Evolutionary conservation across 495 filamentous ascomycete species (phyloP), one percentile per base, ranked within the genome.

Genomic region (Hypoxylon fragiforme): DNA sequence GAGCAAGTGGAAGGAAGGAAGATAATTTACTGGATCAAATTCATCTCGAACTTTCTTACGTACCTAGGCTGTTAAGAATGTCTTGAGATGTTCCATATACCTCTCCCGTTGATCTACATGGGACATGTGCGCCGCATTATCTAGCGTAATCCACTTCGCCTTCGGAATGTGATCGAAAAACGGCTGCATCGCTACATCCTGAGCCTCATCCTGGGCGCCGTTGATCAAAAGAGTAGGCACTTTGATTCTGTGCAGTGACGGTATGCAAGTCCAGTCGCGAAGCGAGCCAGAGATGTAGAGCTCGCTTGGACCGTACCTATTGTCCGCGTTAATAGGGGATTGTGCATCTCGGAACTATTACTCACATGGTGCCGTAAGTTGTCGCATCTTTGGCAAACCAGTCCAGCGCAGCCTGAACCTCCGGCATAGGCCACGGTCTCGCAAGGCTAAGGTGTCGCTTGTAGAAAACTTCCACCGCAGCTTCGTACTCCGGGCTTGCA

Each of bases 171-270:
- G 44, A 4, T 70, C 38, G 40, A 80, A 81, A 60, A 73, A 82
- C 0, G 77, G 73, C 41, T 61, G 58, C 28, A 75, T 64, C 3
- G 65, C 63, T 1, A 66, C 62, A 48, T 81, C 78, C 41, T 74
- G 70, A 1, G 73, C 73, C 44, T 77, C 73, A 38, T 83, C 80
- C 31, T 77, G 72, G 0, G 65, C 51, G 2, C 79, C 80, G 44
- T 84, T 82, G 18, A 77, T 68, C 1, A 84, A 54, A 5, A 82
- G 63, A 4, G 73, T 76, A 1, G 65, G 57, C 0, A 64, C 73
- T 3, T 57, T 60, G 35, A 82, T 78, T 11, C 71, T 62, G 16
- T 57, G 45, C 42, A 75, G 41, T 7, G 49, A 24, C 1, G 65
- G 66, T 56, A 48, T 49, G 16, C n/a, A 50, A 11, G 36, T 59